Evolutionary conservation across 179 eudicot species (phyloP), one percentile per base, ranked within the genome.

Genomic region (Silene coronaria): DNA sequence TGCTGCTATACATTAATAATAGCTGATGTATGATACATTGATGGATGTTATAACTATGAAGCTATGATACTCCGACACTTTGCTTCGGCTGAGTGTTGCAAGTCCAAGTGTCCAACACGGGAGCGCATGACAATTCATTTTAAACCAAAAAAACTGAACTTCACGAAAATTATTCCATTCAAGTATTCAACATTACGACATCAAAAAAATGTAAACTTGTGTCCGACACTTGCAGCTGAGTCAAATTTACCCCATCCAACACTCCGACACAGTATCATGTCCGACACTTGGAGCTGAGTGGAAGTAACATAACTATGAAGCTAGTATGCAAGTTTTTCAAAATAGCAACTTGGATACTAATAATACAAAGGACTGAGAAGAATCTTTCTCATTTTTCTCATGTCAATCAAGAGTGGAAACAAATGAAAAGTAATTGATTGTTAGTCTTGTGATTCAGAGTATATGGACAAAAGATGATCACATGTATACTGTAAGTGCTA

Each of bases 381-480:
- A 51, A 51, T 51, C 57, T 51, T 51, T 51, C 19, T 51, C 19
- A 22, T 57, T 48, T 36, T 55, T 51, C 34, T 46, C 58, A 63
- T 74, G 64, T 71, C 70, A 78, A 72, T 78, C 72, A 78, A 53
- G 71, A 65, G 48, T 73, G 46, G 58, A 81, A 76, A 82, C 79
- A 82, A 75, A 14, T 53, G 82, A 38, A 78, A 75, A 78, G 67
- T 60, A 34, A 76, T 76, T 75, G 64, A 24, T 72, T 38, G 61
- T 65, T 72, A 72, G 69, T 77, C 82, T 82, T 82, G 73, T 73
- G 76, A 76, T 82, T 36, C 42, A 76, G 46, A 70, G 24, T 69
- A 81, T 73, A 73, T 66, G 84, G 87, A 84, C 87, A 82, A 83
- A 83, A 80, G 67, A 67, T 71, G 77, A 71, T 83, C 86, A 83